Evolutionary conservation across 768 basidiomycete genomes (phyloP), one percentile per base, ranked within the genome.

Genomic region (Baorangia bicolor): DNA sequence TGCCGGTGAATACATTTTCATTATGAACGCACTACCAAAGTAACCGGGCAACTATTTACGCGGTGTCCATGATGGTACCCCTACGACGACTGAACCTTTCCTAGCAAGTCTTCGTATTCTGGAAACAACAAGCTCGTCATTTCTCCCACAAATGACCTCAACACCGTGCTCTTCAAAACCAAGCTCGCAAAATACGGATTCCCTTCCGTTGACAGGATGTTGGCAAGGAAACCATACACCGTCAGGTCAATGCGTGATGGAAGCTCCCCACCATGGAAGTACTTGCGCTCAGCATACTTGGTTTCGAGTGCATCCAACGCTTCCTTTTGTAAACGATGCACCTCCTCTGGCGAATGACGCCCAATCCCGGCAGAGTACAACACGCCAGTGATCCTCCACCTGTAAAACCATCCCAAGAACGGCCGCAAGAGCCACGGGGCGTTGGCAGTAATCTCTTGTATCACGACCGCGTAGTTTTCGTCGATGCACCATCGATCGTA

Each of bases 281-380:
- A 69, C 46, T 58, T 58, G 59, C 34, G 63, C 20, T 38, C 62
- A 9, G 58, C 28, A n/a, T 71, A 64, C 39, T 66, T 68, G 51
- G 48, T 53, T 38, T 69, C 71, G 42, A 73, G 68, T 0, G 62
- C 73, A 2, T 67, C 69, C 10, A 73, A 57, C 0, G 57, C 68
- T 53, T 73, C 71, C 49, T 51, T 64, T 48, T 72, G 62, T 50
- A 73, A 51, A 35, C 61, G 51, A 14, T 70, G 62, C 38, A 68
- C 68, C 37, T 73, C 71, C 43, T 68, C 72, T n/a, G 44, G 55
- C n/a, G 69, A 65, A 51, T 74, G 71, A 5, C 72, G 62, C 35
- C 73, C 71, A 2, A 70, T 41, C n/a, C 71, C 73, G 1, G 35
- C 57, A 14, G 53, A 39, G 57, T 67, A 58, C 40, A 74, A 33